Conservation (phyloP, 1,284 basidiomycete genomes). For the Leccinum fuscescens region DNA sequence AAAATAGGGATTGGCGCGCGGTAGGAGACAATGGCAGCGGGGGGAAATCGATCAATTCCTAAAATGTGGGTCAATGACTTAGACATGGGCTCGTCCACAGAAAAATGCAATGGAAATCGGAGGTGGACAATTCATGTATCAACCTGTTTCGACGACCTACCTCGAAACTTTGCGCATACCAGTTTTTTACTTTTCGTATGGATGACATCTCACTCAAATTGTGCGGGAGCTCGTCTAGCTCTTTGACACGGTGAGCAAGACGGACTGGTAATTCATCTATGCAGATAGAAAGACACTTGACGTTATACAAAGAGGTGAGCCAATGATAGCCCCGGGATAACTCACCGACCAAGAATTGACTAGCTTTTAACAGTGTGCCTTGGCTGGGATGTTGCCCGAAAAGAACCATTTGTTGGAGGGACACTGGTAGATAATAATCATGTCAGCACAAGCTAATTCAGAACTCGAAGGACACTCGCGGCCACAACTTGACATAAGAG, state of each 20-base stretch:
- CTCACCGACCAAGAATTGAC: constrained; percentile 31
- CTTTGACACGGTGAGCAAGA: constrained; percentile 93
- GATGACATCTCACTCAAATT: constrained; percentile 90
- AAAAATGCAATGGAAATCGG: background rate
- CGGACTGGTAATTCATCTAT: constrained; percentile 80
- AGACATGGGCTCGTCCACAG: constrained; percentile 4
- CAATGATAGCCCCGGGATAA: background rate
- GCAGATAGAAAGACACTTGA: constrained; percentile 46
- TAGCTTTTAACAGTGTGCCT: constrained; percentile 32
- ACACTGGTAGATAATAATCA: constrained; percentile 16
- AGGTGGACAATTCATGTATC: background rate
- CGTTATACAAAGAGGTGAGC: background rate
- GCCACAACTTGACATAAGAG: background rate
- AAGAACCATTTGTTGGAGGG: constrained; percentile 35
- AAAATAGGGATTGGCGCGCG: constrained; percentile 67
- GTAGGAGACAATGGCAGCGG: constrained; percentile 67
- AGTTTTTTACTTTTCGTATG: constrained; percentile 95
- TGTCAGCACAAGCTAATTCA: constrained; percentile 10
- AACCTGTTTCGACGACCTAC: constrained; percentile 44
- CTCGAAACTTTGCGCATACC: constrained; percentile 99
- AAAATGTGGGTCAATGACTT: constrained; percentile 1
- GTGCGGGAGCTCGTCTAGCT: constrained; percentile 93
- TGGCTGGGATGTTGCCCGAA: constrained; percentile 35
- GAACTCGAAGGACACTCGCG: background rate
- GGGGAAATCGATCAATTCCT: constrained; percentile 90